A percentile compares a stretch with the other conserved stretches of the same genome.
Conservation (phyloP, 805 yeast species). For the Saccharomycopsis oosterbeekiorum region DNA sequence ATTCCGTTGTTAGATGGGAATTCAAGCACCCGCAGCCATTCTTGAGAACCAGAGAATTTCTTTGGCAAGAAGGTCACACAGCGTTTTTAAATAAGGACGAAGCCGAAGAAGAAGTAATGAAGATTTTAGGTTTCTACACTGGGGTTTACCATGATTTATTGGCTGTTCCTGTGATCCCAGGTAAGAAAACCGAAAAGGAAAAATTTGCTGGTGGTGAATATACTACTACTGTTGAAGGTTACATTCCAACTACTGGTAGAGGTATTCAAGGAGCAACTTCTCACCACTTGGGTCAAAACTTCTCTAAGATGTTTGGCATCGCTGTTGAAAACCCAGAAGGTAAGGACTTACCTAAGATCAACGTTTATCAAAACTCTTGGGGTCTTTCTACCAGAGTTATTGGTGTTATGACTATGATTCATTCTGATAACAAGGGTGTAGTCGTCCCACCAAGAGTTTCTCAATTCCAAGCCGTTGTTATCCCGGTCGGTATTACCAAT, state of each 20-base stretch:
- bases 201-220: slow-evolving; percentile 96
- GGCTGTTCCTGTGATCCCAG: slow-evolving; percentile 96
- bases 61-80: slow-evolving; percentile 99
- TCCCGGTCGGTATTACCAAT: slow-evolving; percentile 91
- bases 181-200: slow-evolving; percentile 93
- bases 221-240: slow-evolving; percentile 95
- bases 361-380: slow-evolving; percentile 97
- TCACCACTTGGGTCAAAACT: slow-evolving; percentile 95
- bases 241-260: slow-evolving; percentile 96
- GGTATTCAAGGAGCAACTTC: slow-evolving; percentile 99
- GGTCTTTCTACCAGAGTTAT: slow-evolving; percentile 97
- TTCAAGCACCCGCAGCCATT: slow-evolving; percentile 99
- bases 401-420: slow-evolving; percentile 99
- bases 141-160: slow-evolving; percentile 80
- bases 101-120: slow-evolving; percentile 74
- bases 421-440: slow-evolving; percentile 96
- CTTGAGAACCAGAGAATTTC: slow-evolving; percentile 94
- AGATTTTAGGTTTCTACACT: slow-evolving; percentile 79
- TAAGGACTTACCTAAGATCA: slow-evolving; percentile 72
- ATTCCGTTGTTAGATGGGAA: slow-evolving; percentile 99
- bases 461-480: slow-evolving; percentile 80
- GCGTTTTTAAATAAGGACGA: slow-evolving; percentile 81
- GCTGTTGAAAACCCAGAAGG: slow-evolving; percentile 94
- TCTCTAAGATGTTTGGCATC: slow-evolving; percentile 96
- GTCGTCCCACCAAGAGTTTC: slow-evolving; percentile 97